A percentile compares a stretch with the other conserved stretches of the same genome.
Evolutionary conservation across 768 basidiomycete genomes (phyloP).

Genomic region (Lyophyllum atratum): DNA sequence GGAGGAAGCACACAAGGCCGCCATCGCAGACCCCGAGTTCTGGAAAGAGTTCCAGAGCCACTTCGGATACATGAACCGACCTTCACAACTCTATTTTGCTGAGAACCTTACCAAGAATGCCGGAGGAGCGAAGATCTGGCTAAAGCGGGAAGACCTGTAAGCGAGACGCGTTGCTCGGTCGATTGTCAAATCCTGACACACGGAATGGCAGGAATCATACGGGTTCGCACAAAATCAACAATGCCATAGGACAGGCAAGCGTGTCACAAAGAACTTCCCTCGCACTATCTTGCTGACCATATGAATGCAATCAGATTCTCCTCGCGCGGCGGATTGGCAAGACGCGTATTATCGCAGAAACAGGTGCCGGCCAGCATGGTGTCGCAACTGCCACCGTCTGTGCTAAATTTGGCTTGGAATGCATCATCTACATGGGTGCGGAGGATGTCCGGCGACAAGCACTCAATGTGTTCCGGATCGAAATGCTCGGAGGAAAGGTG

Average conservation of each 20-base stretch:
- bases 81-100: constrained; percentile 89
- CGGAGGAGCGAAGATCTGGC: constrained; percentile 95
- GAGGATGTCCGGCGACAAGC: constrained; percentile 97
- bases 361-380: constrained; percentile 98
- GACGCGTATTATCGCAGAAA: constrained; percentile 97
- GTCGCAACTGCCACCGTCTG: constrained; percentile 99
- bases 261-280: not conserved
- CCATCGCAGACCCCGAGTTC: constrained; percentile 86
- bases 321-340: constrained; percentile 94
- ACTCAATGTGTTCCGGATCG: constrained; percentile 96
- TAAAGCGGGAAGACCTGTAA: constrained; percentile 93
- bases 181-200: constrained; percentile 6
- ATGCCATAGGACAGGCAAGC: constrained; percentile 90
- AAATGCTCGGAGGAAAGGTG: constrained; percentile 94
- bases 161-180: constrained; percentile 23
- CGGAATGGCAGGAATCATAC: constrained; percentile 80
- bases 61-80: constrained; percentile 94
- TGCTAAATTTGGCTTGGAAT: constrained; percentile 94
- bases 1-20: constrained; percentile 86
- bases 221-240: constrained; percentile 99
- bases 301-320: constrained; percentile 62
- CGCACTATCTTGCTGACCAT: not conserved
- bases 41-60: constrained; percentile 88
- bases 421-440: constrained; percentile 96
- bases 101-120: constrained; percentile 87